Base-by-base conservation (phyloP, 1,139 yeast species). In the Blastobotrys indianensis region DNA sequence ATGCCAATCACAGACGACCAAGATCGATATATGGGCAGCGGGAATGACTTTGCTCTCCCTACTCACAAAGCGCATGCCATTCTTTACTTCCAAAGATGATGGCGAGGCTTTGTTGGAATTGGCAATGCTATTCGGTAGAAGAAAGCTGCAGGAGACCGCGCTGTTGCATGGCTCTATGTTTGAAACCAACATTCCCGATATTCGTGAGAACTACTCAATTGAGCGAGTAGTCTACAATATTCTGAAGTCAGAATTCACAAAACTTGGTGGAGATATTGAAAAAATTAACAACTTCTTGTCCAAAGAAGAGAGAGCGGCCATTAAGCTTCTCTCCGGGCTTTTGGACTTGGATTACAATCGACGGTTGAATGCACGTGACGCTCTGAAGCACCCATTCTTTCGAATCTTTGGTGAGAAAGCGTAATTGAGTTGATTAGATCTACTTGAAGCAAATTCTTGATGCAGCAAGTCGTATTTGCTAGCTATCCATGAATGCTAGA, bases 21-120 rank as follows among this genome's bases (percentile, higher is more conserved):
- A 82, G 61, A 78, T 88, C 36, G 97, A 88, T 64, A 77, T 87
- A 12, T 88, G 97, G 97, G 82, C 95, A 2, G 94, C 90, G 0
- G 97, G 97, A 2, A 86, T 88, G 3, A 84, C 87, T 54, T 76
- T 88, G 28, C 69, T 88, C 49, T 82, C 94, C 39, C 70, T 88
- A 45, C 63, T 88, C 32, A 63, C 85, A 1, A 68, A 90, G 51
- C 73, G 92, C 53, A 87, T 87, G 63, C 96, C 97, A 1, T 77
- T 90, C 54, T 86, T 88, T 68, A 85, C 82, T 59, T 86, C 96
- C 2, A 80, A 85, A 1, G 97, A 92, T 65, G 98, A 92, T 61
- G 79, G 83, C 1, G 97, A 92, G 60, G 96, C 98, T 0, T 65
- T 92, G 43, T 74, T 88, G 34, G 99, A 92, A 62, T 70, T 90